Base-by-base conservation (phyloP, 2,329 filamentous ascomycete genomes). In the Scytalidium sp. region DNA sequence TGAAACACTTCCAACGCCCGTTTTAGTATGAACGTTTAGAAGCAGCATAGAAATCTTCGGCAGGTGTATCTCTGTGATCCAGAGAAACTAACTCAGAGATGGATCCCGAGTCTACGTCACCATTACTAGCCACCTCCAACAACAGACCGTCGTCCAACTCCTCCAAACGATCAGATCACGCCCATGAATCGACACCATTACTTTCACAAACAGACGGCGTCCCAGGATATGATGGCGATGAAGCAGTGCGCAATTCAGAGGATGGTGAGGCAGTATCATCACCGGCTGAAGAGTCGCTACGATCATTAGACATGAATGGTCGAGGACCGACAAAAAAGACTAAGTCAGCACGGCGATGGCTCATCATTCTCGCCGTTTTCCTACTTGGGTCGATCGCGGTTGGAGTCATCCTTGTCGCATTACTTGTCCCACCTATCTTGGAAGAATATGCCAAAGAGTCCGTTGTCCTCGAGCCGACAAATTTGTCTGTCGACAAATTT, bases 361-460 rank as follows among this genome's bases (percentile, higher is more conserved):
- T 90, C 8, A 93, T 87, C 32, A 74, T 90, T 25, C 75, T 95
- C 32, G 87, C 92, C 23, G 81, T 96, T 53, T 58, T 78, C 1
- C 50, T 87, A 2, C 71, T 97, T 8, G 87, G 79, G 44, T 57
- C 81, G 2, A 61, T 84, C 6, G 75, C 86, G 5, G 60, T 93
- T 19, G 66, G 77, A 22, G 90, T 96, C 58, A 84, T 97, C 51
- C 70, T 87, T 15, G 73, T 93, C 49, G 90, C 85, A 15, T 96
- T 96, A 70, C 80, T 96, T 47, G 81, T 87, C 0, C 92, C 93
- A 2, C 84, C 87, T 15, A 82, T 86, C 7, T 82, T 96, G 10
- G 84, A 96, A 68, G 81, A 90, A 64, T 99, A 99, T 68, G 89
- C 88, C 44, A 87, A 93, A 69, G 78, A 92, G 67, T 90, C 92